Conservation (phyloP, 2,329 filamentous ascomycete genomes). For the Aurifilum marmelostoma region DNA sequence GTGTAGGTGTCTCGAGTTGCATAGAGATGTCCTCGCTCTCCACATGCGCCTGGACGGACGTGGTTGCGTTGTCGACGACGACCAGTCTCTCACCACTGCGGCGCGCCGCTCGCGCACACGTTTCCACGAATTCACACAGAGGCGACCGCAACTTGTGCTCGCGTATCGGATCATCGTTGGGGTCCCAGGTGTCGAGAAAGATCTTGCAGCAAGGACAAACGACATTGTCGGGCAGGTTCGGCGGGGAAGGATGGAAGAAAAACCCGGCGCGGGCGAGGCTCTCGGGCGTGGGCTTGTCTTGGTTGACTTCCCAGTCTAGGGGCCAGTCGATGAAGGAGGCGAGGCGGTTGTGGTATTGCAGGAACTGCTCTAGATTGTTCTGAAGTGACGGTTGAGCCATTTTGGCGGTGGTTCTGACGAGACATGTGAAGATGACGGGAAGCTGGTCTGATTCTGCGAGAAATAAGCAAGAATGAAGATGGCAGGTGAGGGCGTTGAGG, state of each 20-base stretch:
- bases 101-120: not conserved
- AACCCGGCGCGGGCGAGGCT: slow-evolving; percentile 19
- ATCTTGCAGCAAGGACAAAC: slow-evolving; percentile 16
- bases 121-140: slow-evolving; percentile 1
- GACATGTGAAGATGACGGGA: not conserved
- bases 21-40: not conserved
- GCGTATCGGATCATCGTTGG: slow-evolving; percentile 1
- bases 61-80: not conserved
- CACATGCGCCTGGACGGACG: not conserved
- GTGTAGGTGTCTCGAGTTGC: not conserved
- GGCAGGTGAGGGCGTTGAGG: not conserved
- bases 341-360: slow-evolving; percentile 26
- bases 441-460: not conserved
- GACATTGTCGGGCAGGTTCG: slow-evolving; percentile 3
- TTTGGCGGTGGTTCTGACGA: not conserved
- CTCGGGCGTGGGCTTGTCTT: slow-evolving; percentile 17
- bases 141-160: slow-evolving; percentile 2
- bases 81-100: not conserved
- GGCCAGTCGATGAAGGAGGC: slow-evolving; percentile 23
- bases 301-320: slow-evolving; percentile 6
- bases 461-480: not conserved
- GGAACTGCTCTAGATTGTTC: slow-evolving; percentile 3
- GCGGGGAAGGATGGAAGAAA: not conserved
- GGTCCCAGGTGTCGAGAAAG: slow-evolving; percentile 1
- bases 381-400: not conserved